A percentile compares a stretch with the other conserved stretches of the same genome.
Conservation (phyloP, 805 yeast genomes). For the Starmerella khaoyaiensis region DNA sequence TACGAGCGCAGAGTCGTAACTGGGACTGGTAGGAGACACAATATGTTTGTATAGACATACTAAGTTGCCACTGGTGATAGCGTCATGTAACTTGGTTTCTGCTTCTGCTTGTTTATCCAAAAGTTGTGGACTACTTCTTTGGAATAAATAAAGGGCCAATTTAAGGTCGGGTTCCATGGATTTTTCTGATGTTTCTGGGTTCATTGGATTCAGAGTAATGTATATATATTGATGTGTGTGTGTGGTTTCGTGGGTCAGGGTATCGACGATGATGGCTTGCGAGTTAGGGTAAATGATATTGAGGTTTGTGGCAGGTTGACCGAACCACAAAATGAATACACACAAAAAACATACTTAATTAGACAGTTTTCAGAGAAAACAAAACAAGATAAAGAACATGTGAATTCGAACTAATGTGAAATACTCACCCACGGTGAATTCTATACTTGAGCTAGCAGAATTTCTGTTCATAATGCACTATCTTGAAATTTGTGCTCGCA, state of each 20-base stretch:
- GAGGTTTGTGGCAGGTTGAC: too few relatives aligned
- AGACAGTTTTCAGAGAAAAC: too few relatives aligned
- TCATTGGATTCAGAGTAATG: neutral
- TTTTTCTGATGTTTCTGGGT: neutral
- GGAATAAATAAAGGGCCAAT: slow-evolving; percentile 69
- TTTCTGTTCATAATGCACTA: too few relatives aligned
- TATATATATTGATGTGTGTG: neutral
- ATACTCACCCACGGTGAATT: too few relatives aligned
- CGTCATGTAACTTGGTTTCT: slow-evolving; percentile 36
- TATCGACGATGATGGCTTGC: too few relatives aligned
- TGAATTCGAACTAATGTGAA: too few relatives aligned
- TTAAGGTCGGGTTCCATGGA: slow-evolving; percentile 50
- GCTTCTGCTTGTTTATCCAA: slow-evolving; percentile 34
- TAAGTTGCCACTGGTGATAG: slow-evolving; percentile 49
- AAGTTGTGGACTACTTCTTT: slow-evolving; percentile 35
- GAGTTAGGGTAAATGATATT: too few relatives aligned
- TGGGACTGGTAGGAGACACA: slow-evolving; percentile 32
- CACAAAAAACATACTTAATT: too few relatives aligned
- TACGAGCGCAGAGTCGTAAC: slow-evolving; percentile 52
- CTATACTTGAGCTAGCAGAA: too few relatives aligned
- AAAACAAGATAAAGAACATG: too few relatives aligned
- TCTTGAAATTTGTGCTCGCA: too few relatives aligned
- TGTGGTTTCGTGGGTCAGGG: neutral
- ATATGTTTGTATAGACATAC: slow-evolving; percentile 75
- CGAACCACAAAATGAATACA: too few relatives aligned